A percentile compares a stretch with the other conserved stretches of the same genome.
These are phyloP conservation scores for Saksenaea vasiformis DNA, from an alignment of 371 early-diverging fungal genomes.

Conservation along the genomic window DNA sequence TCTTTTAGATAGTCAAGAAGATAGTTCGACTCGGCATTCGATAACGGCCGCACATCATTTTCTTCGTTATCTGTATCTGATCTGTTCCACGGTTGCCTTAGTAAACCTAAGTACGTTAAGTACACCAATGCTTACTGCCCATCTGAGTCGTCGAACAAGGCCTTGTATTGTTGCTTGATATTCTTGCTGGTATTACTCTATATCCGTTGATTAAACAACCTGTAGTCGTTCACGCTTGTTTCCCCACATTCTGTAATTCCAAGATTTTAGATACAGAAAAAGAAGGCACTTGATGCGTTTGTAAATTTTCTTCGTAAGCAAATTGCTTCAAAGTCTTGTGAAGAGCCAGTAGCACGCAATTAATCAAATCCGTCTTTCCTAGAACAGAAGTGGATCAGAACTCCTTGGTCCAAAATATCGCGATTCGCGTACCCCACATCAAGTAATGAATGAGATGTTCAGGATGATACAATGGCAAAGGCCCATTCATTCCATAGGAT, in stretches of 20 bases:
- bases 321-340: slow-evolving; percentile 52
- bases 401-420: background rate
- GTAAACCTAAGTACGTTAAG: background rate
- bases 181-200: slow-evolving; percentile 6
- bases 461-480: slow-evolving; percentile 80
- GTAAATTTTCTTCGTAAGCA: slow-evolving; percentile 47
- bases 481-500: slow-evolving; percentile 58
- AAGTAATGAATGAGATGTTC: slow-evolving; percentile 72
- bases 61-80: slow-evolving; percentile 10
- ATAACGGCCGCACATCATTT: slow-evolving; percentile 37
- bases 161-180: slow-evolving; percentile 20
- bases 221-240: background rate
- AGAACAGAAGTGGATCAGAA: slow-evolving; percentile 2
- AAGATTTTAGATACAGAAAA: slow-evolving; percentile 54
- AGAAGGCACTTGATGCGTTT: slow-evolving; percentile 47
- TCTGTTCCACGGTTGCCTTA: background rate
- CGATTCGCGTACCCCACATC: slow-evolving; percentile 64
- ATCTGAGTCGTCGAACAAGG: slow-evolving; percentile 35
- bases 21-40: slow-evolving; percentile 26
- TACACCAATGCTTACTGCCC: slow-evolving; percentile 17
- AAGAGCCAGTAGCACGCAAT: slow-evolving; percentile 54
- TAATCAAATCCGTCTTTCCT: slow-evolving; percentile 72
- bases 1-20: slow-evolving; percentile 39
- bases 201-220: background rate
- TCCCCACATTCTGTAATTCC: slow-evolving; percentile 52